Percentiles rank a stretch among this genome's conserved stretches.
Evolutionary conservation across 805 yeast genomes (phyloP).

Genomic region (Ogataea ganodermae): DNA sequence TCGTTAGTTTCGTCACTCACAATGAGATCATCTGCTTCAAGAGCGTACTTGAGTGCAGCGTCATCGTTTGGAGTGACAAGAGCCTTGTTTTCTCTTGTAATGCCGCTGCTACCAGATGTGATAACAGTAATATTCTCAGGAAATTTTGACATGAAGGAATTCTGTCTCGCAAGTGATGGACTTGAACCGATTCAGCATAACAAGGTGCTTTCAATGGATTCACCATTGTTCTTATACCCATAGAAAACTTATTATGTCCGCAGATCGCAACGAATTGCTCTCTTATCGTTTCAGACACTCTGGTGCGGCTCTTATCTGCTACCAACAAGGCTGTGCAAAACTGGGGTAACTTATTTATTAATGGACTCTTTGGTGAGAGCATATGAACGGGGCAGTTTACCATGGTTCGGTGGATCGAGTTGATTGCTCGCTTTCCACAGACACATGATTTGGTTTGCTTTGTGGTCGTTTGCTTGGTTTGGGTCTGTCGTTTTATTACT

Average conservation of each 20-base stretch:
- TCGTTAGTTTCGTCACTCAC: slow-evolving; percentile 17
- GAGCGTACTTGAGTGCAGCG: slow-evolving; percentile 32
- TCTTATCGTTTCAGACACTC: not conserved
- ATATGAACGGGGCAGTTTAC: too few relatives aligned
- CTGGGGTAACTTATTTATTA: too few relatives aligned
- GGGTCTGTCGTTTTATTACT: too few relatives aligned
- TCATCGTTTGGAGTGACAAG: slow-evolving; percentile 29
- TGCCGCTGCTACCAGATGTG: not conserved
- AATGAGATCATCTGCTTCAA: slow-evolving; percentile 11
- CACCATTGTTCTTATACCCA: not conserved
- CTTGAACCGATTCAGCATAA: too few relatives aligned
- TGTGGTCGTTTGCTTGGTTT: too few relatives aligned
- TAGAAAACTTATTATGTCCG: not conserved
- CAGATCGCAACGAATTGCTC: too few relatives aligned
- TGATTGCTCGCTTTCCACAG: too few relatives aligned
- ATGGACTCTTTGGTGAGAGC: too few relatives aligned
- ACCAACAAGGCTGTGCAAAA: not conserved
- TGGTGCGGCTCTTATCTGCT: not conserved
- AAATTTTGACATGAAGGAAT: not conserved
- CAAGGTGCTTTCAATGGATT: not conserved
- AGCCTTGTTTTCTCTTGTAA: not conserved
- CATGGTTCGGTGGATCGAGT: too few relatives aligned
- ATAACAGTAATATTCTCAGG: not conserved
- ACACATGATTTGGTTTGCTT: too few relatives aligned
- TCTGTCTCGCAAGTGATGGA: too few relatives aligned